Base-by-base conservation (phyloP, 768 basidiomycete species). In the Strobilomyces confusus region DNA sequence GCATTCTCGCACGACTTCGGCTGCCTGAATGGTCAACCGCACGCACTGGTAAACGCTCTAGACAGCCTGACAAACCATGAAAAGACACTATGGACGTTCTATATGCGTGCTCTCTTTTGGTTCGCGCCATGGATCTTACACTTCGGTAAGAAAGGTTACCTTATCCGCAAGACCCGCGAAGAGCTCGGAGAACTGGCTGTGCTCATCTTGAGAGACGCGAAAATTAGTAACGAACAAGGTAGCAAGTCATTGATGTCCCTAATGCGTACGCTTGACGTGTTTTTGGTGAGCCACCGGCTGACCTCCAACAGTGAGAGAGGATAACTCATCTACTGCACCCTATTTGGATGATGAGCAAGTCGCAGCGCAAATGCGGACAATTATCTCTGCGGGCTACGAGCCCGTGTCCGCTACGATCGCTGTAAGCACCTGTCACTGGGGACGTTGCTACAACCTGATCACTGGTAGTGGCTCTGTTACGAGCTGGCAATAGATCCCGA, bases 31-130 rank as follows among this genome's bases (percentile, higher is more conserved):
- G 80, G 77, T 15, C 71, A 71, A 42, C 69, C 78, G 4, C 75
- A 81, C 59, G 63, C 73, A 22, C 64, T 85, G 4, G 75, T 79
- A 20, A 75, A 79, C 56, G 72, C 81, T 9, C 66, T 85, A 41
- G 80, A 85, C 58, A 76, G 77, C 25, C 69, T 85, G 23, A 84
- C 81, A n/a, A 83, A 83, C 62, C 78, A 77, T 44, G 77, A 84
- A 62, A 77, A 82, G 60, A 80, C 73, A 34, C 59, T 60, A n/a
- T 76, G 78, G 45, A 80, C 80, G 4, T 83, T 84, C 62, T 83
- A 83, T 58, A 83, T 83, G 75, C 78, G 81, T 36, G 80, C 84
- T 34, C 69, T 84, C 23, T 83, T 84, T 51, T 83, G 80, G 81
- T 64, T 81, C 15, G 75, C 80, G 25, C 83, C 83, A 3, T 73